These are phyloP conservation scores for Syzygium oleosum DNA, from an alignment of 345 rosid species.

Conservation along the genomic window DNA sequence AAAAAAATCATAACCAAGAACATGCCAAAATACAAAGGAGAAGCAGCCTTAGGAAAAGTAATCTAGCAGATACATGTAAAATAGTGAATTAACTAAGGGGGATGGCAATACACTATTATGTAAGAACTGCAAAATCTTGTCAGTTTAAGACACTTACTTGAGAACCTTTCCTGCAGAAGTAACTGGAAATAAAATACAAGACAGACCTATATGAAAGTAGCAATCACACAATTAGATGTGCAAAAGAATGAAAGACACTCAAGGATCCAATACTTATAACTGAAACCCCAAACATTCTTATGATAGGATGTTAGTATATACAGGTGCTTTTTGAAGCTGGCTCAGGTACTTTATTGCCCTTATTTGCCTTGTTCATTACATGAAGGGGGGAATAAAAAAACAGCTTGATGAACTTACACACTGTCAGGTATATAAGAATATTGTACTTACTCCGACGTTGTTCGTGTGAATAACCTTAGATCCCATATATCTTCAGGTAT, in stretches of 20 bases:
- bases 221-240: neutral
- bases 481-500: slow-evolving; percentile 92
- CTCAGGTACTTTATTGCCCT: neutral
- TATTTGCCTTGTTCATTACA: neutral
- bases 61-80: neutral
- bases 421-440: neutral
- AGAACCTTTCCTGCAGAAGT: slow-evolving; percentile 73
- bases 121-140: neutral
- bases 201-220: slow-evolving; percentile 30
- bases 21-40: neutral
- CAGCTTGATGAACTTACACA: neutral
- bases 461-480: slow-evolving; percentile 60
- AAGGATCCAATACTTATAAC: neutral
- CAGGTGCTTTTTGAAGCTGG: neutral
- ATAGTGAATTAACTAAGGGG: neutral
- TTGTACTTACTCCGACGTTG: slow-evolving; percentile 54
- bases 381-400: no score
- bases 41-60: neutral
- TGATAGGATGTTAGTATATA: neutral
- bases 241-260: neutral
- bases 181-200: slow-evolving; percentile 71
- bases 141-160: slow-evolving; percentile 50
- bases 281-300: neutral
- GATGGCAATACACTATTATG: neutral
- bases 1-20: neutral